Conservation (phyloP, 768 basidiomycete species). For the Lentinula guzmanii region DNA sequence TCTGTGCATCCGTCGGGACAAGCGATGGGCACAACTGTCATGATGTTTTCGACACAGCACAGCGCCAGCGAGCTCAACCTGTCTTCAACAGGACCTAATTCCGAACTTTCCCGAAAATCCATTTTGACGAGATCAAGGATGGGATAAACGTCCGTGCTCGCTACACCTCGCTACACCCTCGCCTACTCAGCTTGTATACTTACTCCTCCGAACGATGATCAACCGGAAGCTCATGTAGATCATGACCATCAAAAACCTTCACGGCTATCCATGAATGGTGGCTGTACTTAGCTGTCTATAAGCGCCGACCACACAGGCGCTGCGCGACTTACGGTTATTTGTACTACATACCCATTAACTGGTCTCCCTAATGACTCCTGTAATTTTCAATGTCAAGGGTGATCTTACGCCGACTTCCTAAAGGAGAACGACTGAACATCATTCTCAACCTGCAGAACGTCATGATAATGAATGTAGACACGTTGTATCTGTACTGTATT, state of each 20-base stretch:
- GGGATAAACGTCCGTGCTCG: no score
- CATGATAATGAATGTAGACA: neutral
- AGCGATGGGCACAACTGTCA: neutral
- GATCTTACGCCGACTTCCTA: neutral
- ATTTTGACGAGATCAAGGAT: neutral
- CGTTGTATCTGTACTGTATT: neutral
- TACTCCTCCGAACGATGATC: neutral
- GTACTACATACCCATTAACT: no score
- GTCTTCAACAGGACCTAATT: neutral
- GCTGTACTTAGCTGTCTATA: neutral
- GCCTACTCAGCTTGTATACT: neutral
- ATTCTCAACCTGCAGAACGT: neutral
- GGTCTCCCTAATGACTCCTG: no score
- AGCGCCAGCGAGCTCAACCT: neutral
- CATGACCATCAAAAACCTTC: constrained; percentile 1
- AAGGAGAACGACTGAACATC: neutral
- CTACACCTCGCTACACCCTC: neutral
- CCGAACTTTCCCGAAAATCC: neutral
- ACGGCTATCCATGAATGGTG: neutral
- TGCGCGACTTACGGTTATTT: no score
- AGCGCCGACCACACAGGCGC: no score
- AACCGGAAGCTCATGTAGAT: neutral
- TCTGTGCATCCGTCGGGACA: neutral
- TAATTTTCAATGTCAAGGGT: no score
- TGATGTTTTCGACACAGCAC: neutral